Base-by-base conservation (phyloP, 2,329 filamentous ascomycete species). In the Tetracladium maxilliforme region DNA sequence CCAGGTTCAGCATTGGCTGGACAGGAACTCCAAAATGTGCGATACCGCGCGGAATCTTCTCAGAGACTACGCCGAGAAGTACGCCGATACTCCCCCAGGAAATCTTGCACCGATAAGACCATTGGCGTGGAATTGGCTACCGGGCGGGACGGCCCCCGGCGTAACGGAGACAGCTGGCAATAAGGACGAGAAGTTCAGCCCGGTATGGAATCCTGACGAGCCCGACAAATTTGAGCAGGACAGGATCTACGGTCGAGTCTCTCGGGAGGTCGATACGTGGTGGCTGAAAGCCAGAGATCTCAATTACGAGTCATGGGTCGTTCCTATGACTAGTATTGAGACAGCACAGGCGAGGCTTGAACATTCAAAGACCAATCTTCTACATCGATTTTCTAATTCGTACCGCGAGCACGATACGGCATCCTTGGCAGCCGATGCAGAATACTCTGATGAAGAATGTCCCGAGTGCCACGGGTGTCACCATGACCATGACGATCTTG, bases 201-300 rank as follows among this genome's bases (percentile, higher is more conserved):
- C 48, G 24, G 14, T 54, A 2, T 67, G 63, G 60, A 53, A 60
- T 23, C 49, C 56, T 5, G 57, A 70, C 19, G 54, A 65, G 35
- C 45, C 50, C 12, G 59, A 70, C 36, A 70, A 68, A 37, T 68
- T 61, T 30, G 59, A 69, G 38, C 64, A 71, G 38, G 68, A 75
- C 39, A 54, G 53, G 16, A 48, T 52, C 7, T 73, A 73, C 34
- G 66, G 66, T 2, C 58, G 65, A 19, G 69, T 75, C 1, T 76
- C 70, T 2, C 55, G 67, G 33, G 70, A 76, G 42, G 62, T 75
- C 25, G 70, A 76, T 40, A 58, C 57, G 3, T 76, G 70, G 70
- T 76, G 70, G 69, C 54, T 67, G 22, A 58, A 57, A 23, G 64
- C 64, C 21, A 58, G 68, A 20, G 65, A 73, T 31, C 62, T 63